These are phyloP conservation scores for Inonotus obliquus DNA, from an alignment of 1,284 basidiomycete genomes.

Conservation along the genomic window DNA sequence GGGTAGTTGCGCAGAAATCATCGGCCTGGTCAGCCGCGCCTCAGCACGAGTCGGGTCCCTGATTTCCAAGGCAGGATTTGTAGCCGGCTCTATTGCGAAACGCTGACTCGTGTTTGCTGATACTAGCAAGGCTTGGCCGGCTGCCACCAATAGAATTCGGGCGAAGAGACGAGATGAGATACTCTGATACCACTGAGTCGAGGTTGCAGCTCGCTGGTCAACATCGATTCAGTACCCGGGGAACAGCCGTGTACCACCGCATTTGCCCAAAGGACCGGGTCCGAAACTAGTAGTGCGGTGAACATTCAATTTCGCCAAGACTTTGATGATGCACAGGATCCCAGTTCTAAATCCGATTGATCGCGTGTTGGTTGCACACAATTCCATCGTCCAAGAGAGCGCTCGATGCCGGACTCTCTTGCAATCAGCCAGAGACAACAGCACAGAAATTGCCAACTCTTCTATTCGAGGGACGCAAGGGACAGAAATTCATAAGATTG, in stretches of 20 bases:
- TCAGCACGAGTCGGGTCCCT: neutral
- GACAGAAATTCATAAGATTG: too few relatives aligned
- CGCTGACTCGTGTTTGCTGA: constrained; percentile 1
- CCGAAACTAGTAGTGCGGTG: too few relatives aligned
- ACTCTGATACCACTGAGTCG: neutral
- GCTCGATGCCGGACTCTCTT: too few relatives aligned
- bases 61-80: neutral
- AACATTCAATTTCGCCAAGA: neutral
- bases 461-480: too few relatives aligned
- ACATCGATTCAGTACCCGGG: too few relatives aligned
- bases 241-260: neutral
- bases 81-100: neutral
- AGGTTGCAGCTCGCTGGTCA: too few relatives aligned
- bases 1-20: neutral
- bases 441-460: too few relatives aligned
- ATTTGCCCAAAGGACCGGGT: neutral
- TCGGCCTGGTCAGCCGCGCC: neutral
- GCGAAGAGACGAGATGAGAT: too few relatives aligned
- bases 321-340: neutral
- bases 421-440: too few relatives aligned
- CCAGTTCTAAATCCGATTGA: neutral
- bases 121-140: neutral
- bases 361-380: too few relatives aligned
- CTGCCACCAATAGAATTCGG: too few relatives aligned
- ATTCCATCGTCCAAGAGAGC: too few relatives aligned